Evolutionary conservation across 306 rosid genomes (phyloP), one percentile per base, ranked within the genome.

Genomic region (Lotus japonicus): DNA sequence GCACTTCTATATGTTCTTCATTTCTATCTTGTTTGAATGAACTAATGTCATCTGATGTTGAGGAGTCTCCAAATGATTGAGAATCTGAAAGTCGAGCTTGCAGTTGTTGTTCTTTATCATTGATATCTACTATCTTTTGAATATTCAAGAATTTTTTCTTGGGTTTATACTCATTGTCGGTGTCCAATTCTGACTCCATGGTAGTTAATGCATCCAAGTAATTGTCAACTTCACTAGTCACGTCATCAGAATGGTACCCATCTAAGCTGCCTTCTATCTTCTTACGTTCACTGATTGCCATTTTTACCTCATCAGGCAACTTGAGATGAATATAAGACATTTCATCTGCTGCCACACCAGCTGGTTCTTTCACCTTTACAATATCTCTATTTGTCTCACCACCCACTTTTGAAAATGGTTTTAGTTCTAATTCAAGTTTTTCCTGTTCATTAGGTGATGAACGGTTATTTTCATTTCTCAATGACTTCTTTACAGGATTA

Each of bases 171-270:
- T 85, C 95, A 77, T 82, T 84, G 59, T 88, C 95, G 19, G 70
- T 61, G 58, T 90, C 95, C 50, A 87, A 9, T 80, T 95, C 97
- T 15, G 88, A 88, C 33, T 88, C 96, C 64, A 95, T 74, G 59
- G 82, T 87, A 70, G 87, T 77, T 66, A 90, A 85, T 51, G 95
- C 97, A 81, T 95, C 92, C 88, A 78, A 50, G 57, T 91, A 91
- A 81, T 87, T 87, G 73, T 94, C 97, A 78, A 87, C 88, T 81
- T 91, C 97, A 70, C 97, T 84, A 48, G 73, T 80, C 58, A 82
- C 51, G 63, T 83, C 92, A 76, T 85, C 95, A 78, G 92, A 95
- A 65, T 41, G 84, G 68, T 83, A 85, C 9, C 83, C 85, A 59
- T 81, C 80, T n/a, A 75, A 33, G 76, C 66, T 76, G 73, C 60